Evolutionary conservation across 257 asterid genomes (phyloP).

Genomic region (Solanum etuberosum): DNA sequence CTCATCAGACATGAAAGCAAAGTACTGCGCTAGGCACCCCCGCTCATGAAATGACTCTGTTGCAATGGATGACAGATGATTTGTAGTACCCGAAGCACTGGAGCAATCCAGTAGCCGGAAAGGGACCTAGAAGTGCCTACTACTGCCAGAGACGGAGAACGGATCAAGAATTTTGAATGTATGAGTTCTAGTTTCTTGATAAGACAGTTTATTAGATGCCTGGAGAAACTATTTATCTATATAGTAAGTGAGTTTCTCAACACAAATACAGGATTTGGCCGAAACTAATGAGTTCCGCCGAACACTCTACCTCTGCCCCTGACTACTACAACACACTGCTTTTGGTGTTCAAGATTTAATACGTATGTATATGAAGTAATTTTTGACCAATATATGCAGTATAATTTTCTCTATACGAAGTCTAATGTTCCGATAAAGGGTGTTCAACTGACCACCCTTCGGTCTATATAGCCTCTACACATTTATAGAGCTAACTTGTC

Average conservation of each 20-base stretch:
- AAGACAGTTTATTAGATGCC: too few species aligned
- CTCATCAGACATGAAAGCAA: neutral
- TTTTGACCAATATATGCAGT: neutral
- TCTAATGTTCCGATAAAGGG: accelerated
- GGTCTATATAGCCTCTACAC: neutral
- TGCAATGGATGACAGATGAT: neutral
- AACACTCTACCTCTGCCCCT: too few species aligned
- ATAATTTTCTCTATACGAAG: neutral
- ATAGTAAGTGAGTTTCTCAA: too few species aligned
- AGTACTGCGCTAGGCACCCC: neutral
- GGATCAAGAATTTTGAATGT: too few species aligned
- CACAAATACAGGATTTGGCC: too few species aligned
- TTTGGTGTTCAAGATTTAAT: too few species aligned
- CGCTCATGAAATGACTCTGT: neutral
- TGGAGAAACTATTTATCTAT: too few species aligned
- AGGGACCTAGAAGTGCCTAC: neutral
- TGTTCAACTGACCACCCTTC: neutral
- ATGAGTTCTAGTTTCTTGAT: too few species aligned
- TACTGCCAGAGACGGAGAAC: neutral
- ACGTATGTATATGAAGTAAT: too few species aligned
- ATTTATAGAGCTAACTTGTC: neutral
- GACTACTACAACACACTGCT: too few species aligned
- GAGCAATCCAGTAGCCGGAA: neutral
- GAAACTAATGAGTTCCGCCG: too few species aligned
- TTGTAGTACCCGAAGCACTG: neutral